Evolutionary conservation across 164 flowering plant species (phyloP), one percentile per base, ranked within the genome.

Genomic region (Protea cynaroides): DNA sequence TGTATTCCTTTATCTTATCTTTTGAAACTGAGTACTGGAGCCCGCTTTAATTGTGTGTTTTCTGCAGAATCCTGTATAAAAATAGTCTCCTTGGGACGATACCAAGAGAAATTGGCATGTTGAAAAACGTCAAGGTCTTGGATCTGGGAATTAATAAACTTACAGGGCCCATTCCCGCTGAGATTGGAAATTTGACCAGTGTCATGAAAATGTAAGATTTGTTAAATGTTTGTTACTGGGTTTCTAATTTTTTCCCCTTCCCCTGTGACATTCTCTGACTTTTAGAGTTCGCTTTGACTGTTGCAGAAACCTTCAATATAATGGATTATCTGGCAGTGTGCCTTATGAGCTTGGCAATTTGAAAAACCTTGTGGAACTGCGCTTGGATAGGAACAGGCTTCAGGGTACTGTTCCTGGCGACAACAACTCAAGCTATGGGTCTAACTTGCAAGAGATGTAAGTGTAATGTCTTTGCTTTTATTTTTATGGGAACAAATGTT

Each of bases 81-180:
- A 94, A 94, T 74, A 77, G 69, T 57, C 75, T 94, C 61, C 73
- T 87, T 64, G 98, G 98, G 57, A 62, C 74, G 43, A 83, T 94
- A 57, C 96, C 97, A 4, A 87, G 78, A 78, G 92, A 86, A 62
- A 73, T 94, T 61, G 88, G 96, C 60, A 56, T 56, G 73, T 75
- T 94, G 81, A 84, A 75, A 25, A 72, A 56, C 74, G 95, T 94
- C 34, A 75, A 71, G 72, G 75, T 79, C 44, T 75, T 94, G 85
- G 97, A 94, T 82, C 79, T 94, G 79, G 87, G 97, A n/a, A 65
- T 24, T 58, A 94, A 94, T 74, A 86, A 75, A 65, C 74, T 94
- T 23, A 71, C 90, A 4, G 98, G 98, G 44, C 81, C 91, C 13
- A 84, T 94, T 75, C 97, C 98, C 29, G 77, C 69, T 25, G 85